Evolutionary conservation across 176 grass and related monocot genomes (phyloP).

Genomic region (Ananas comosus): DNA sequence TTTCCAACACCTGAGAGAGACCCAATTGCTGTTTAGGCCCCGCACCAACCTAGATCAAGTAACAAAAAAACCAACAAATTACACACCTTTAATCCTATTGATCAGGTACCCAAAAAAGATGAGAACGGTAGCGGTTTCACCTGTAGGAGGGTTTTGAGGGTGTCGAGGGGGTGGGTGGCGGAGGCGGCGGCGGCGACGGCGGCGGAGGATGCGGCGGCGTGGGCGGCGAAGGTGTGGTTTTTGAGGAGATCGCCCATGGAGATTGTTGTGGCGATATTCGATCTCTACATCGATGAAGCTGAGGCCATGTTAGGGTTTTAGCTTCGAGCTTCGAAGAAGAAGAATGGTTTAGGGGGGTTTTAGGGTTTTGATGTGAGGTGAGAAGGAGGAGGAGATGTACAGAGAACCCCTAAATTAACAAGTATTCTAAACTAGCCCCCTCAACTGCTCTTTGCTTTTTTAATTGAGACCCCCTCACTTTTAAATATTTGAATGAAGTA

Average conservation of each 20-base stretch:
- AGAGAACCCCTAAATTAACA: too few relatives aligned
- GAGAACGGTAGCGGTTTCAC: not conserved
- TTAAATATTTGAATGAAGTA: too few relatives aligned
- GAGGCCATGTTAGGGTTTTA: not conserved
- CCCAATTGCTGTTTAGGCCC: constrained; percentile 58
- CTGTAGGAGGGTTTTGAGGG: constrained; percentile 83
- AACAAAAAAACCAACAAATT: not conserved
- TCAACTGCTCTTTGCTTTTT: too few relatives aligned
- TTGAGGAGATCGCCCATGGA: constrained; percentile 31
- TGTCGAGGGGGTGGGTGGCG: constrained; percentile 71
- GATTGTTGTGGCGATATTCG: not conserved
- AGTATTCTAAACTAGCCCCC: too few relatives aligned
- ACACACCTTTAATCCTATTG: not conserved
- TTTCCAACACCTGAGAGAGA: constrained; percentile 47
- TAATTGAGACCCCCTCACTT: too few relatives aligned
- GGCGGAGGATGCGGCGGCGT: constrained; percentile 34
- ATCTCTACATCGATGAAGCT: not conserved
- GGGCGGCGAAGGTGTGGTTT: constrained; percentile 59
- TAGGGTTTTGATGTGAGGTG: too few relatives aligned
- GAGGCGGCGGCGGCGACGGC: constrained; percentile 48
- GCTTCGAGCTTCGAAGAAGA: too few relatives aligned
- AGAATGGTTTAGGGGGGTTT: not conserved
- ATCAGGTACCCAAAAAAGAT: not conserved
- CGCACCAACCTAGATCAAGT: constrained; percentile 32
- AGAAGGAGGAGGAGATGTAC: too few relatives aligned